Percentiles rank a stretch among this genome's conserved stretches.
These are phyloP conservation scores for Neurospora tetrasperma DNA, from an alignment of 495 filamentous ascomycete genomes.

Conservation along the genomic window DNA sequence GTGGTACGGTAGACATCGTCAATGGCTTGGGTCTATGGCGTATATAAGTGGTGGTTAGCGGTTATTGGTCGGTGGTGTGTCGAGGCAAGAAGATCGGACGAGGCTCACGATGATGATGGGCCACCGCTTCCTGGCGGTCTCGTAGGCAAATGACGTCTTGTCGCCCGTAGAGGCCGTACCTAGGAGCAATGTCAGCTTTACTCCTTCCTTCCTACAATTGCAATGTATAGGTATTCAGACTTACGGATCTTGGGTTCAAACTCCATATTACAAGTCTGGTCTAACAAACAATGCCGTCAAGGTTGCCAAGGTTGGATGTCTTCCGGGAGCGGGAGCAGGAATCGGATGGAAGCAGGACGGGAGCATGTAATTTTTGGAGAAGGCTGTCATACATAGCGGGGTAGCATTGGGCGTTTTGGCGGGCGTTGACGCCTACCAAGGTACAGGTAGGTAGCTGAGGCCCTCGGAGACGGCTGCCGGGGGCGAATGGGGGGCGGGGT, in stretches of 20 bases:
- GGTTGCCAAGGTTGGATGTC: background rate
- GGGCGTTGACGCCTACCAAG: background rate
- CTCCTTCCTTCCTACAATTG: too few species aligned
- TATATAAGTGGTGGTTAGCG: background rate
- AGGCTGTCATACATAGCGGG: background rate
- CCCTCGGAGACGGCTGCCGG: background rate
- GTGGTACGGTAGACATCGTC: slow-evolving; percentile 83
- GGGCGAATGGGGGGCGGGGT: background rate
- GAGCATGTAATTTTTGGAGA: background rate
- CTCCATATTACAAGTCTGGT: slow-evolving; percentile 10
- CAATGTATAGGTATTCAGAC: background rate
- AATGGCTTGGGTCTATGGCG: slow-evolving; percentile 73
- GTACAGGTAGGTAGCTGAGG: background rate
- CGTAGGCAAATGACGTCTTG: slow-evolving; percentile 73
- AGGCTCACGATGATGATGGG: slow-evolving; percentile 74
- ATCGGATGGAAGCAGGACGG: background rate
- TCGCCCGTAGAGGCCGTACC: slow-evolving; percentile 73
- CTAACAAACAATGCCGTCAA: background rate
- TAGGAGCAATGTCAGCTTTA: slow-evolving; percentile 22
- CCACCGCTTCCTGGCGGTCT: slow-evolving; percentile 79
- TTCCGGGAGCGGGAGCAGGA: background rate
- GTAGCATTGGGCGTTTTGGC: background rate
- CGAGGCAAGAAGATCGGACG: background rate
- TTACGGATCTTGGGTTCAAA: slow-evolving; percentile 30
- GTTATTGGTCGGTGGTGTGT: background rate